Evolutionary conservation across 129 eudicot species (phyloP), one percentile per base, ranked within the genome.

Genomic region (Chrysanthemum makinoi): DNA sequence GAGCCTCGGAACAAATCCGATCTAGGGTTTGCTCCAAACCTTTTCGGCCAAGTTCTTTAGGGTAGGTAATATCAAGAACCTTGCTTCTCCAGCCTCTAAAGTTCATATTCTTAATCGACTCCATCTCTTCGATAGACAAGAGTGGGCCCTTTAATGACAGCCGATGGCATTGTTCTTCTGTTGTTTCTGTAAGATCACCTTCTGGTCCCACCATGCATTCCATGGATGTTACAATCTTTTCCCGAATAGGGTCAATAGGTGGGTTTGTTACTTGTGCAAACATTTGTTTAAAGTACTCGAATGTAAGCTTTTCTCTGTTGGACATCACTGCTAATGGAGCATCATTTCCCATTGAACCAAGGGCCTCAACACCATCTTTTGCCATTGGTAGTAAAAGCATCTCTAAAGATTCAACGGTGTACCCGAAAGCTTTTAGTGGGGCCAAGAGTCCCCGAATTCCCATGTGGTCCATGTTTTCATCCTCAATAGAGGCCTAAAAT

Each of bases 241-340:
- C 99, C 61, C 99, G 71, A 50, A 95, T 95, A 60, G 99, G 99
- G 81, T 95, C 99, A 48, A 95, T 95, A 4, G 99, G 99, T 30
- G 99, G 99, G 69, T 95, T 95, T 10, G 99, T 95, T 0, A 95
- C 99, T 80, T 95, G 99, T 73, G 99, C 99, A 88, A 95, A 95
- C 99, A 95, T 87, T 76, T 95, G 99, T 72, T 95, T 95, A 71
- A 95, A 95, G 75, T 95, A 95, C 70, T 95, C 97, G 43, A 90
- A 95, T 57, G 93, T 86, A 58, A 95, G 91, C 77, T 90, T 95
- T 88, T 95, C 99, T 79, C 97, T 86, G 80, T 83, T 67, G 7
- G 99, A 95, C 97, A 95, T 90, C 79, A 95, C 99, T 22, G 99
- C 99, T 83, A 95, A 83, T 26, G 99, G 97, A 59, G 99, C 87